Evolutionary conservation across 2,329 filamentous ascomycete species (phyloP), one percentile per base, ranked within the genome.

Genomic region (Beauveria sp.): DNA sequence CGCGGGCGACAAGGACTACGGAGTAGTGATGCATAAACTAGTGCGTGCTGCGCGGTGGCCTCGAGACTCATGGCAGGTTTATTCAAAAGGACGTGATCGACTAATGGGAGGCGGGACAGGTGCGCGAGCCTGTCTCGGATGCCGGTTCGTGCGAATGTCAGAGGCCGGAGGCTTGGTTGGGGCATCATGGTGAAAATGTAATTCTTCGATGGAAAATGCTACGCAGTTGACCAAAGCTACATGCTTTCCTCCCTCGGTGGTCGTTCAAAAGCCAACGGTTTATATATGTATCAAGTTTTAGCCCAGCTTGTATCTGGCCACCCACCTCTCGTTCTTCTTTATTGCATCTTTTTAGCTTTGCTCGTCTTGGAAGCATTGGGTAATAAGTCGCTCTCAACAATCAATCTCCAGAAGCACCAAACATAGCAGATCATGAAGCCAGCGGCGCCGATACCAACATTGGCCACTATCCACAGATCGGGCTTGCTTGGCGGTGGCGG

Each of bases 381-480:
- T 65, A 84, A 62, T 49, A 85, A 68, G 49, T 83, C 82, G 69
- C 86, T 88, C 68, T 88, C 85, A 20, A 77, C 71, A 2, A 85
- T 69, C 58, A 90, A 71, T 61, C 84, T 88, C 82, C 86, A 88
- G 64, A 95, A 74, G 73, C 93, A 97, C 95, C 95, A 99, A 8
- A 95, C 70, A 73, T 97, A 98, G 74, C 92, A 96, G 40, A 96
- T 76, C 0, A 84, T 84, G 72, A 98, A 99, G 0, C 91, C 95
- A 4, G 84, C 87, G 24, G 90, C 90, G 8, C 95, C 95, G 24
- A 98, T 76, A 20, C 91, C 86, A 9, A 95, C 92, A 69, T 99
- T 99, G 14, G 87, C 83, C 3, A 99, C 93, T 3, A 96, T 88
- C 93, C 93, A 99, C 1, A 99, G 77, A 76, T 99, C 95, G 0